These are phyloP conservation scores for Tricholoma terreum DNA, from an alignment of 768 basidiomycete species.

Conservation along the genomic window DNA sequence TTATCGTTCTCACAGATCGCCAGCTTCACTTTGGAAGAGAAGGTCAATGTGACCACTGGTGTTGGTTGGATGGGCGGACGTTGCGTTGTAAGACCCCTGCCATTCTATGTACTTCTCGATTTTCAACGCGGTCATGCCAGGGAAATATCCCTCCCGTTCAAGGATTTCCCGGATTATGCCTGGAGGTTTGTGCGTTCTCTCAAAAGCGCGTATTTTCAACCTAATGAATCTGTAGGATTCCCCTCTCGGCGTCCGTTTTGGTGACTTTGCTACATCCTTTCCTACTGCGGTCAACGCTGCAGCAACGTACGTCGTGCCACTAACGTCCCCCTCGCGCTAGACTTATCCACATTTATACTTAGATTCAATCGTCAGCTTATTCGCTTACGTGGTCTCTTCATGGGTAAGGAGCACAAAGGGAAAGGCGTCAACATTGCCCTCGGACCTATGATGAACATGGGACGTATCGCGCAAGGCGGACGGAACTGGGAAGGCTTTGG, in stretches of 20 bases:
- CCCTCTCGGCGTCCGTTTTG: slow-evolving; percentile 74
- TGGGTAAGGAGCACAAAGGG: slow-evolving; percentile 79
- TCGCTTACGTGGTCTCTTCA: slow-evolving; percentile 68
- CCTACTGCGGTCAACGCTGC: slow-evolving; percentile 85
- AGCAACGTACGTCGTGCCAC: slow-evolving; percentile 55
- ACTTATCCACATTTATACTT: not conserved
- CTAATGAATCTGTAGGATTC: slow-evolving; percentile 43
- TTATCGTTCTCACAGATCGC: slow-evolving; percentile 33
- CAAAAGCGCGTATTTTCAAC: not conserved
- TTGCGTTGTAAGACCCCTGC: slow-evolving; percentile 53
- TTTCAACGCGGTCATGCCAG: slow-evolving; percentile 17
- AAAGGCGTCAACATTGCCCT: slow-evolving; percentile 85
- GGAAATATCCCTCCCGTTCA: slow-evolving; percentile 57
- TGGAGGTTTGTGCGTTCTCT: slow-evolving; percentile 44
- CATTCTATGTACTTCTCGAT: not conserved
- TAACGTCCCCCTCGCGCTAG: not conserved
- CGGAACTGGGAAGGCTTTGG: slow-evolving; percentile 97
- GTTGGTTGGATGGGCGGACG: slow-evolving; percentile 62
- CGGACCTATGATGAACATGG: slow-evolving; percentile 86
- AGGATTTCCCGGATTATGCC: slow-evolving; percentile 69
- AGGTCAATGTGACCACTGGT: slow-evolving; percentile 63
- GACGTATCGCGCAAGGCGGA: slow-evolving; percentile 72
- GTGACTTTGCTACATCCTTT: slow-evolving; percentile 73
- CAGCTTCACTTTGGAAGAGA: slow-evolving; percentile 56
- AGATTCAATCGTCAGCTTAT: slow-evolving; percentile 79